Base-by-base conservation (phyloP, 257 asterid genomes). In the Solanum commersonii region DNA sequence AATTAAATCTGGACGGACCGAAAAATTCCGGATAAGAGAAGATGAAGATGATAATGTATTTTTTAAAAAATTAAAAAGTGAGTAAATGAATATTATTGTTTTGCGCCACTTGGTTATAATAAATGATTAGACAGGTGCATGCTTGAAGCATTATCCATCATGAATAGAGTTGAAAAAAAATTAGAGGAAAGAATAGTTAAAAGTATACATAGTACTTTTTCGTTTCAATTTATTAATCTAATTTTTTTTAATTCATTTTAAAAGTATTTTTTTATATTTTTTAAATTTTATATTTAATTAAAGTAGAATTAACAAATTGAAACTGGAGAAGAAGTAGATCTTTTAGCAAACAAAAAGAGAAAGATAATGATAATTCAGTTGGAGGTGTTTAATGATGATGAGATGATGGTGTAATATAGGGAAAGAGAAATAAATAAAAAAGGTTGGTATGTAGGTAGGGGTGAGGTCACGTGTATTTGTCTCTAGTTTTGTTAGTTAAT, bases 391-490 rank as follows among this genome's bases (percentile, higher is more conserved):
- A 81, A 84, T 77, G 84, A 84, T 87, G 86, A 88, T 85, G 77
- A 60, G 87, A 77, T 88, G 86, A 85, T 76, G 85, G 85, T 67
- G 68, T 49, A 65, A 31, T 37, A 68, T 79, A 18, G 59, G 82
- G 33, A 42, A 42, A 22, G 10, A 23, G 15, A 5, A 16, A 52
- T 8, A 49, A 15, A 16, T 5, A 49, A 22, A 5, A 2, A 31
- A 18, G 42, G 68, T 49, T 81, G 42, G 70, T 81, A 49, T 81
- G 29, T 84, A 59, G 79, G 90, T 87, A n/a, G 73, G 83, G 83
- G 88, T 88, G 85, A 87, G 90, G 68, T 90, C 92, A 92, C 94
- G 90, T 90, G 91, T 91, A 88, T 89, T 15, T 92, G 92, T 89
- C 91, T 85, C 71, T 46, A 35, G 79, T 85, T 67, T 38, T 73